Base-by-base conservation (phyloP, 768 basidiomycete species). In the Mycena venus region DNA sequence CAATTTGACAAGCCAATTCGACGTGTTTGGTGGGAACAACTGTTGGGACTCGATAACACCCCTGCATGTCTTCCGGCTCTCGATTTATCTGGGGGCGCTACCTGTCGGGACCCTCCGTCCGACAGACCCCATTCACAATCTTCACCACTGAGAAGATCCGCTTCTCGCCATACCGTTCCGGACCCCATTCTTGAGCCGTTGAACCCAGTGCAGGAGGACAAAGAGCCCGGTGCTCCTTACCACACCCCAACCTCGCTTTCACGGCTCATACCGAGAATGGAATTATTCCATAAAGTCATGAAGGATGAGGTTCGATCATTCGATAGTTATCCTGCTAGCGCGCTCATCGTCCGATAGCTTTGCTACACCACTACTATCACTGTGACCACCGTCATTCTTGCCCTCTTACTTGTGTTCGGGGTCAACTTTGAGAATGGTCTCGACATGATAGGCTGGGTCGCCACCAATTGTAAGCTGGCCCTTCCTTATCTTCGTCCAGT, bases 11-110 rank as follows among this genome's bases (percentile, higher is more conserved):
- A 80, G 40, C 77, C 79, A 17, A 76, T 76, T 32, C 84, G 82
- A 32, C 82, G 88, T 29, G 88, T 86, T 8, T 91, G 91, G 90
- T 91, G 89, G 89, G 88, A 91, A 75, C 89, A 90, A 23, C 29
- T 76, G 25, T 21, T 70, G n/a, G 71, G 68, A 3, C 55, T 61
- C 32, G 49, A 63, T 25, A 32, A 55, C 49, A 23, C 44, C 15
- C 34, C 36, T 44, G 4, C 53, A 10, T 12, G 25, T 38, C 66
- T 59, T 53, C 62, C 73, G 14, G 38, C 61, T 27, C 51, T 61
- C 17, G 68, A 72, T 53, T 9, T 70, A 49, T 53, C 65, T 1
- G 19, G 19, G 47, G 36, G 23, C 23, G 21, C 60, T 49, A 53
- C n/a, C 29, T 49, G 25, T 12, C 61, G 25, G 61, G 38, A 23